Evolutionary conservation across 805 yeast genomes (phyloP).

Genomic region (Debaryomyces tyrocola): DNA sequence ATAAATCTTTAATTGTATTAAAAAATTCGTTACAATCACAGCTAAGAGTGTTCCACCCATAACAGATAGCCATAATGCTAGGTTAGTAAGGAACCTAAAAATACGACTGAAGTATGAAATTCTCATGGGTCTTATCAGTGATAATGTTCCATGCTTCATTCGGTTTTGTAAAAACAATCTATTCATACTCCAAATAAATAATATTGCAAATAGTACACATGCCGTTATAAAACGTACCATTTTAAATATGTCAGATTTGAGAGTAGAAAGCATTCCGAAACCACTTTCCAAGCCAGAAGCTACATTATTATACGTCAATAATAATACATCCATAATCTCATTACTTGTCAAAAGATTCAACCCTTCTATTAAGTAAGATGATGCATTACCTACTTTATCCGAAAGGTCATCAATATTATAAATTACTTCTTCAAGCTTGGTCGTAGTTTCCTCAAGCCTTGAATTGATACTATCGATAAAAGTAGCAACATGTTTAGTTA

Average conservation of each 20-base stretch:
- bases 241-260: neutral
- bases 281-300: neutral
- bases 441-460: slow-evolving; percentile 6
- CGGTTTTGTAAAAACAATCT: neutral
- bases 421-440: slow-evolving; percentile 8
- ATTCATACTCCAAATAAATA: neutral
- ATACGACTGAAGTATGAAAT: neutral
- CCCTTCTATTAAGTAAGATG: slow-evolving; percentile 5
- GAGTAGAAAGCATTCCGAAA: neutral
- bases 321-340: neutral
- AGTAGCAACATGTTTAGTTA: slow-evolving; percentile 5
- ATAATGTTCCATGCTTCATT: neutral
- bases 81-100: neutral
- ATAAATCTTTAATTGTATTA: slow-evolving; percentile 1
- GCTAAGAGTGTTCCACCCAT: slow-evolving; percentile 3
- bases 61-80: neutral
- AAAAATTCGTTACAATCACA: neutral
- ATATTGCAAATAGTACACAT: neutral
- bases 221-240: neutral
- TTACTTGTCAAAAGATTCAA: slow-evolving; percentile 4
- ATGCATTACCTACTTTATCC: slow-evolving; percentile 5
- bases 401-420: slow-evolving; percentile 6
- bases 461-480: slow-evolving; percentile 9
- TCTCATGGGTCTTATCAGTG: neutral
- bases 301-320: neutral